Evolutionary conservation across 2,329 filamentous ascomycete genomes (phyloP), one percentile per base, ranked within the genome.

Genomic region (Pleomassaria siparia): DNA sequence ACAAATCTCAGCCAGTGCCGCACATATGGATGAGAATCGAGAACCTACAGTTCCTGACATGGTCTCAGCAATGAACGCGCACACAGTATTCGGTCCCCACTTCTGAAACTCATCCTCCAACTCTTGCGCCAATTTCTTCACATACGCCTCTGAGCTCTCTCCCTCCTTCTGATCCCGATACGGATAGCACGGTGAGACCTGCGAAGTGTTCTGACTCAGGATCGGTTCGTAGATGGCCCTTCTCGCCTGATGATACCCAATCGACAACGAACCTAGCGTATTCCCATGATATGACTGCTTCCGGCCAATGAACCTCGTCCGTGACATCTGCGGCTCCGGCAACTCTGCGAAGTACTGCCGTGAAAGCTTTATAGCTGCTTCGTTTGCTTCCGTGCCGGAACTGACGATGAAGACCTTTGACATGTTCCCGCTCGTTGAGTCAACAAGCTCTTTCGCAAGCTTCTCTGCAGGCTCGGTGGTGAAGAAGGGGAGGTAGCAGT

Each of bases 261-360:
- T 74, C 0, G 80, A 79, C 44, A 90, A 73, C 0, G 85, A 76
- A 0, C 86, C 87, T 0, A 91, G 64, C 0, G 85, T 88, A 36
- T 77, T 83, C 2, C 86, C 86, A 59, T 89, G 86, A 59, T 87
- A 89, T 13, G 80, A 83, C 20, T 81, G 76, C 30, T 79, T 70
- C 12, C 86, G 77, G 4, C 81, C 75, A 54, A 89, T 85, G 66
- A 84, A 86, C 44, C 79, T 76, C 1, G 74, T 73, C 4, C 85
- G 76, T 40, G 76, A 66, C 1, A 77, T 74, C 55, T 87, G 71
- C 6, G 73, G 74, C 0, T 73, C 69, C 2, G 70, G 56, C 20
- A 80, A 74, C 62, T 86, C 84, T 12, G 71, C 61, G 51, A 69
- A 76, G 53, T 78, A 80, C 53, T 81, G 77, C 7, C 73, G 60